Percentiles rank a stretch among this genome's conserved stretches.
Evolutionary conservation across 2,329 filamentous ascomycete genomes (phyloP).

Genomic region (Aureobasidium sp.): DNA sequence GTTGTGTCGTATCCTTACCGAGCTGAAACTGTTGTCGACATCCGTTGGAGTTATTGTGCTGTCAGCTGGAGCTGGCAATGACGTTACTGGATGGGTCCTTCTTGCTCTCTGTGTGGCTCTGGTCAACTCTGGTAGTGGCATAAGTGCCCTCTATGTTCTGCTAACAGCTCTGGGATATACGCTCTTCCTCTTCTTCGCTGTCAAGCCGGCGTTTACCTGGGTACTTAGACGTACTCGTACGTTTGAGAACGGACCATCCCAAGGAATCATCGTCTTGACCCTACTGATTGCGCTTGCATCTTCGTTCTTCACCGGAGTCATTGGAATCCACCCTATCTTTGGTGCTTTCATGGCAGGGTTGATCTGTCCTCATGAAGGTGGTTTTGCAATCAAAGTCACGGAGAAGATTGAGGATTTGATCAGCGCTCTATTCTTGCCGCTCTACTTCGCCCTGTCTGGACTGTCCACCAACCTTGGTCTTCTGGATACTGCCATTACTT

Average conservation of each 20-base stretch:
- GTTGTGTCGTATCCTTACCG: constrained; percentile 85
- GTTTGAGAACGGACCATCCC: constrained; percentile 80
- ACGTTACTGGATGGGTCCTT: constrained; percentile 85
- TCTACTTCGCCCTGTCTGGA: constrained; percentile 91
- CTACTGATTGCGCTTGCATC: constrained; percentile 71
- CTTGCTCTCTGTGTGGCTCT: constrained; percentile 88
- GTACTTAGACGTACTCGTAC: constrained; percentile 66
- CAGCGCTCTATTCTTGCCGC: constrained; percentile 71
- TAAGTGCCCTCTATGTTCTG: constrained; percentile 79
- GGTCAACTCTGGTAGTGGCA: constrained; percentile 76
- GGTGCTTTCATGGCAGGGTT: constrained; percentile 84
- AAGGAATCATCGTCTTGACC: constrained; percentile 76
- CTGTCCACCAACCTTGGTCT: constrained; percentile 82
- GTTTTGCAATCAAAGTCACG: constrained; percentile 83
- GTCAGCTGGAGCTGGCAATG: constrained; percentile 87
- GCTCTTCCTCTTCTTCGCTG: constrained; percentile 63
- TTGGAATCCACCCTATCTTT: constrained; percentile 91
- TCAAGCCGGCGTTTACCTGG: constrained; percentile 70
- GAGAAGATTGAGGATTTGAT: constrained; percentile 94
- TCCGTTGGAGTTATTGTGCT: constrained; percentile 82
- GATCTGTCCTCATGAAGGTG: constrained; percentile 82
- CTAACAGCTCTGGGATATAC: constrained; percentile 69
- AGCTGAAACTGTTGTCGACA: constrained; percentile 77
- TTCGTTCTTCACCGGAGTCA: constrained; percentile 81
- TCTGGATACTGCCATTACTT: constrained; percentile 71